phyloP scores from a whole-genome alignment of 345 rosid genomes.

The Lepidium sativum region DNA sequence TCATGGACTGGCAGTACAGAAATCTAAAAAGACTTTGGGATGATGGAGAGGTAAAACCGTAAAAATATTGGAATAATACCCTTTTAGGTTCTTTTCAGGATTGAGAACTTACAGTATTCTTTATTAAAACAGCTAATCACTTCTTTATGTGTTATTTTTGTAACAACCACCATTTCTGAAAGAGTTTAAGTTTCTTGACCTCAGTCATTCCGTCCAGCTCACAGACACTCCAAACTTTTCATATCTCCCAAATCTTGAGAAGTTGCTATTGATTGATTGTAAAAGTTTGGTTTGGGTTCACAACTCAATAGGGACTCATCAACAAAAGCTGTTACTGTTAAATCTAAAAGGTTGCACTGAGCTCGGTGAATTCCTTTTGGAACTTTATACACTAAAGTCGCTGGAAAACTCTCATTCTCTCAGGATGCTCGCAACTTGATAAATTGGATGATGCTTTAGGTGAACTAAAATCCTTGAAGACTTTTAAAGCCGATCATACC shows the following conservation, averaged over 20 bases:
- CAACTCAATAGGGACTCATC: neutral
- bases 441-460: slow-evolving; percentile 9
- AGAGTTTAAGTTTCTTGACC: slow-evolving; percentile 1
- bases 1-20: slow-evolving; percentile 8
- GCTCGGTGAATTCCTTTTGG: neutral
- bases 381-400: neutral
- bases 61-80: neutral
- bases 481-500: neutral
- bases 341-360: neutral
- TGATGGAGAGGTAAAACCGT: neutral
- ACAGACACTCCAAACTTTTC: slow-evolving; percentile 9
- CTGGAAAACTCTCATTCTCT: slow-evolving; percentile 16
- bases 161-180: neutral
- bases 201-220: neutral
- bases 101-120: no score
- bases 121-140: neutral
- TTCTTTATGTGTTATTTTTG: neutral
- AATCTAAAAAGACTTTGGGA: neutral
- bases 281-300: neutral
- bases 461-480: neutral
- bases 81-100: neutral
- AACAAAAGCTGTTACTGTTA: neutral
- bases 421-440: slow-evolving; percentile 3
- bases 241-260: slow-evolving; percentile 14
- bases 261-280: slow-evolving; percentile 3